Conservation (phyloP, 495 filamentous ascomycete species). For the Aspergillus egyptiacus region DNA sequence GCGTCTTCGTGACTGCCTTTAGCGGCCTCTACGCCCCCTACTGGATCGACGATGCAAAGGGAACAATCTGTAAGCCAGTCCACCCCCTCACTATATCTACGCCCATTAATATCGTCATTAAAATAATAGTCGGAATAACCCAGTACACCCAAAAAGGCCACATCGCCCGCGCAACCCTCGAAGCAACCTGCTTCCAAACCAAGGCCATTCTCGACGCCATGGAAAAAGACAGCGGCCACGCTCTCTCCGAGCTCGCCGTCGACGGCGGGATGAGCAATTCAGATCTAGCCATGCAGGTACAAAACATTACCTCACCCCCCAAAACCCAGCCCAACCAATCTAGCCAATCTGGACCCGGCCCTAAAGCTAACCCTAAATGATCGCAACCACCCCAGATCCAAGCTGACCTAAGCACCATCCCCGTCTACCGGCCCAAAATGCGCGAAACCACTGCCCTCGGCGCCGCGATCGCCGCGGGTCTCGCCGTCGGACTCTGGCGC, state of each 20-base stretch:
- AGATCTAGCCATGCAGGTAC: constrained; percentile 81
- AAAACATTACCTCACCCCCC: not conserved
- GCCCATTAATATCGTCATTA: not conserved
- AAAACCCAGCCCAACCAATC: not conserved
- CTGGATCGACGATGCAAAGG: constrained; percentile 95
- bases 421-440: constrained; percentile 55
- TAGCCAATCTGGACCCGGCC: not conserved
- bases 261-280: constrained; percentile 95
- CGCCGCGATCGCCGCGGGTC: constrained; percentile 89
- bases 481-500: constrained; percentile 78
- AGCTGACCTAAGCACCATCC: constrained; percentile 40
- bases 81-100: constrained; percentile 10
- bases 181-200: constrained; percentile 93
- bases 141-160: constrained; percentile 87
- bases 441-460: constrained; percentile 90
- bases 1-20: constrained; percentile 94
- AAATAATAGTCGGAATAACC: constrained; percentile 68
- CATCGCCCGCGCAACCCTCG: constrained; percentile 87
- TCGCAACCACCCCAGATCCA: constrained; percentile 35
- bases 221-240: constrained; percentile 85
- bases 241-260: constrained; percentile 72
- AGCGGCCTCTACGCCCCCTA: constrained; percentile 94
- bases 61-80: constrained; percentile 64
- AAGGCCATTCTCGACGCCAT: constrained; percentile 92
- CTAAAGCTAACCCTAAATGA: too few species aligned